A percentile compares a stretch with the other conserved stretches of the same genome.
These are phyloP conservation scores for Helianthus annuus DNA, from an alignment of 129 eudicot genomes.

Conservation along the genomic window DNA sequence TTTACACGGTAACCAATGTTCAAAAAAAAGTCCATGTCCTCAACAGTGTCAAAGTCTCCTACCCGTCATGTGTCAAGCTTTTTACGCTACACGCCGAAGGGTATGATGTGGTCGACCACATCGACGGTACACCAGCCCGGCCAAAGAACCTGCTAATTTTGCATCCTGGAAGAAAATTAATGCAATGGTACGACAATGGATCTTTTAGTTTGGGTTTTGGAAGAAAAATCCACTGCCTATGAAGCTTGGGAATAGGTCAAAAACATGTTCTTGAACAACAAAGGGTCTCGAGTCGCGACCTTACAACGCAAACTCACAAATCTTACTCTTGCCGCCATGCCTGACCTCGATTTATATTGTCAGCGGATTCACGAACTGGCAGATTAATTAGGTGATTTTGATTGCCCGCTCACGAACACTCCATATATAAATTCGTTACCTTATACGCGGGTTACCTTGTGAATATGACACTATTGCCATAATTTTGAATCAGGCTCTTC, in stretches of 20 bases:
- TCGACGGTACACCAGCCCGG: not conserved
- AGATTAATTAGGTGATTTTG: not conserved
- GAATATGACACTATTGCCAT: no score
- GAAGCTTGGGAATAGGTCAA: not conserved
- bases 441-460: not conserved
- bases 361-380: not conserved
- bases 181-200: not conserved
- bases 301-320: not conserved
- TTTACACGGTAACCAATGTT: no score
- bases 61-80: not conserved
- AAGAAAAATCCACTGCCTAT: not conserved
- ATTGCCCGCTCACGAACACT: not conserved
- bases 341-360: not conserved
- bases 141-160: not conserved
- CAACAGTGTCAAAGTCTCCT: no score
- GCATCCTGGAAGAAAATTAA: not conserved
- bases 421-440: not conserved
- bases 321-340: conserved; percentile 5
- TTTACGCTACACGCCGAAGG: not conserved
- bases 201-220: not conserved
- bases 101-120: not conserved
- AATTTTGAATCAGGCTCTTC: no score
- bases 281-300: not conserved
- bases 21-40: no score
- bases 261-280: not conserved